Conservation (phyloP, 768 basidiomycete species). For the Kockovaella imperatae region DNA sequence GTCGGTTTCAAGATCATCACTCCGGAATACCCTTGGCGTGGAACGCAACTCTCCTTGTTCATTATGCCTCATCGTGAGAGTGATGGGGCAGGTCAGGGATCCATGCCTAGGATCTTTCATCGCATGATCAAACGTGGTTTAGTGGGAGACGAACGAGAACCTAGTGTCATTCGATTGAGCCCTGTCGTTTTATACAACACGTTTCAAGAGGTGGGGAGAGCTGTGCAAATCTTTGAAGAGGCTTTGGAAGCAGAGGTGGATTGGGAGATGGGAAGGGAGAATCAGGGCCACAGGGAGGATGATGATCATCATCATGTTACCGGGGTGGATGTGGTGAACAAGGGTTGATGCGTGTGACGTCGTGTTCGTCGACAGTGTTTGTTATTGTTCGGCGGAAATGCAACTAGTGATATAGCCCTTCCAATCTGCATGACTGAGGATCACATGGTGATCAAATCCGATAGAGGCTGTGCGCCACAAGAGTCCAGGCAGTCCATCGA, state of each 20-base stretch:
- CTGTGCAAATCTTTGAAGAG: conserved; percentile 59
- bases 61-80: conserved; percentile 48
- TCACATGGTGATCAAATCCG: too few relatives aligned
- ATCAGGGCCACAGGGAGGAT: background rate
- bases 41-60: conserved; percentile 78
- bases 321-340: too few relatives aligned
- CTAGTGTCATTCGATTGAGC: conserved; percentile 83
- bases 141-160: conserved; percentile 82
- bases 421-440: too few relatives aligned
- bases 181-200: conserved; percentile 84
- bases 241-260: conserved; percentile 35
- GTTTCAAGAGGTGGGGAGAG: conserved; percentile 64
- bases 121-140: conserved; percentile 63
- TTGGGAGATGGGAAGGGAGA: background rate
- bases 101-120: conserved; percentile 64
- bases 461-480: too few relatives aligned
- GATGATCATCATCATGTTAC: too few relatives aligned
- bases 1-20: conserved; percentile 86
- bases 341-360: too few relatives aligned
- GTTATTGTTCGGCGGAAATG: too few relatives aligned
- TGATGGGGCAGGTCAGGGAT: conserved; percentile 46
- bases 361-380: too few relatives aligned
- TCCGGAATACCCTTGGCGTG: conserved; percentile 61
- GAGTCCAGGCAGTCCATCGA: too few relatives aligned
- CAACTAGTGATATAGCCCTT: too few relatives aligned